Conservation (phyloP, 148 eudicot genomes). For the Amaranthus hypochondriacus region DNA sequence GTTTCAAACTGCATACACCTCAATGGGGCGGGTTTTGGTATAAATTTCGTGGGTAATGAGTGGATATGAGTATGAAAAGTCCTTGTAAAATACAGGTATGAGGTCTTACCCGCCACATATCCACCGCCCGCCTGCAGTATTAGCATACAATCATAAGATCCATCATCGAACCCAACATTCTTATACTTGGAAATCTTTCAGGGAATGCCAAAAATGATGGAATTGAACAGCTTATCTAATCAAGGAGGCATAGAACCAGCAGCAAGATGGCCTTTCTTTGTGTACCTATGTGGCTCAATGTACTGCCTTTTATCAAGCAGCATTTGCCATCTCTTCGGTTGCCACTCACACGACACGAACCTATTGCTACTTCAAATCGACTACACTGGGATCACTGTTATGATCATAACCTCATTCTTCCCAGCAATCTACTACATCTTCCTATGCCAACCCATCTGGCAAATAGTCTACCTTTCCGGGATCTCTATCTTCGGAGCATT, state of each 20-base stretch:
- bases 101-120: too few relatives aligned
- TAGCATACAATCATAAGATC: too few relatives aligned
- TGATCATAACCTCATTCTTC: slow-evolving; percentile 96
- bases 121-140: too few relatives aligned
- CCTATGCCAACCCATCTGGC: slow-evolving; percentile 73
- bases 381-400: slow-evolving; percentile 72
- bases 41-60: too few relatives aligned
- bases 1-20: too few relatives aligned
- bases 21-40: too few relatives aligned
- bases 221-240: slow-evolving; percentile 35
- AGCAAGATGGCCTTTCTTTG: slow-evolving; percentile 77
- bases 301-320: slow-evolving; percentile 81
- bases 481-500: slow-evolving; percentile 62
- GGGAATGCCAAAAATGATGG: slow-evolving; percentile 42
- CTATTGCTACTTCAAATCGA: slow-evolving; percentile 53
- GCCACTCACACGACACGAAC: slow-evolving; percentile 74
- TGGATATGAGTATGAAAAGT: too few relatives aligned
- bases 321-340: slow-evolving; percentile 82
- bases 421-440: slow-evolving; percentile 93
- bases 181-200: slow-evolving; percentile 12
- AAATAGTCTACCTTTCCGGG: slow-evolving; percentile 55
- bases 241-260: slow-evolving; percentile 13
- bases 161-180: too few relatives aligned
- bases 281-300: slow-evolving; percentile 80
- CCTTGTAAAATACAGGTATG: too few relatives aligned